These are phyloP conservation scores for Brassica cretica DNA, from an alignment of 345 rosid genomes.

Conservation along the genomic window DNA sequence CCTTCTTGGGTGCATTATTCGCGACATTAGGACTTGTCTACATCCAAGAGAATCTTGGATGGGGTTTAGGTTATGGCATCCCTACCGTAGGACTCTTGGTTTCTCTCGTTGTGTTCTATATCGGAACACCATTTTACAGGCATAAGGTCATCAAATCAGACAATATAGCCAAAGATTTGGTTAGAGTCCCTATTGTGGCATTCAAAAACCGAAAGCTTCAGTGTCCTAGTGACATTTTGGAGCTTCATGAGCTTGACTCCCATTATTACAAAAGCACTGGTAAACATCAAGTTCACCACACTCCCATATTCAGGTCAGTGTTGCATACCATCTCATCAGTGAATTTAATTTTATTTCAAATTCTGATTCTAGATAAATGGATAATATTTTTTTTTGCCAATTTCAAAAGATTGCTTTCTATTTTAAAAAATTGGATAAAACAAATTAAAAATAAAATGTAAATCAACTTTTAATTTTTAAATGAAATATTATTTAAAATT, in stretches of 20 bases:
- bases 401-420: no score
- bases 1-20: conserved; percentile 70
- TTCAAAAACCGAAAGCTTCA: conserved; percentile 57
- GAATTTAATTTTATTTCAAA: not conserved
- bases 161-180: conserved; percentile 62
- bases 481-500: no score
- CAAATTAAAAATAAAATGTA: no score
- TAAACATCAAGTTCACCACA: conserved; percentile 64
- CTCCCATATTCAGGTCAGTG: conserved; percentile 61
- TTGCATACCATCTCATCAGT: conserved; percentile 13
- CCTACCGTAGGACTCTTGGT: conserved; percentile 72
- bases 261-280: conserved; percentile 58
- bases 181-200: conserved; percentile 58
- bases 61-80: conserved; percentile 89
- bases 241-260: conserved; percentile 63
- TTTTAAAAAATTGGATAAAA: no score
- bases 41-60: conserved; percentile 84
- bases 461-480: no score
- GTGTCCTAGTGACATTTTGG: conserved; percentile 49
- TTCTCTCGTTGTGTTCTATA: conserved; percentile 66
- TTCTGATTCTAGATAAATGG: conserved; percentile 13
- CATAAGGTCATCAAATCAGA: conserved; percentile 63
- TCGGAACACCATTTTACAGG: conserved; percentile 82
- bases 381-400: not conserved
- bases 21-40: conserved; percentile 84